Conservation (phyloP, 805 yeast genomes). For the Candida ponderosae region DNA sequence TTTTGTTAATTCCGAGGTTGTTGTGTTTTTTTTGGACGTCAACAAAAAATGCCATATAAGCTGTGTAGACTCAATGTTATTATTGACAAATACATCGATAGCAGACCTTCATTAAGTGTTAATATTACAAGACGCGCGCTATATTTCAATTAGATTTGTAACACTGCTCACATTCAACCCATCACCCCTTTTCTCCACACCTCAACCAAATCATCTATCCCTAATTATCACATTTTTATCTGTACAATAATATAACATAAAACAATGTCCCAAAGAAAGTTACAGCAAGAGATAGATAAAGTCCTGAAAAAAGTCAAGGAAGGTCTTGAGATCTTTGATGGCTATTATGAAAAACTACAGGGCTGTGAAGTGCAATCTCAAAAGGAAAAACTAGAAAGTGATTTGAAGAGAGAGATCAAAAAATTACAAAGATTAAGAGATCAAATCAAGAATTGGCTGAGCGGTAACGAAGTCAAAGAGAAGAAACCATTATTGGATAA, state of each 20-base stretch:
- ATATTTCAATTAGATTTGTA: not conserved
- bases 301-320: conserved; percentile 71
- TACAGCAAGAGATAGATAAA: conserved; percentile 77
- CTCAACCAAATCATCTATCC: no score
- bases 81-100: no score
- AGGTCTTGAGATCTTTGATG: conserved; percentile 82
- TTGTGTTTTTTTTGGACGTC: not conserved
- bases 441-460: conserved; percentile 91
- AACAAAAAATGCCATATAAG: not conserved
- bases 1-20: not conserved
- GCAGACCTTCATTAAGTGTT: no score
- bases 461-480: conserved; percentile 86
- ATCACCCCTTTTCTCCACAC: no score
- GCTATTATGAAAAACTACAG: conserved; percentile 77
- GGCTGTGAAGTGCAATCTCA: conserved; percentile 78
- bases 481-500: conserved; percentile 77
- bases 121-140: no score
- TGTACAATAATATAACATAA: no score
- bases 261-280: conserved; percentile 37
- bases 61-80: no score
- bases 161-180: no score
- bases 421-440: conserved; percentile 90
- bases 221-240: not conserved
- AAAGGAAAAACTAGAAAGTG: conserved; percentile 88
- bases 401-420: conserved; percentile 89